These are phyloP conservation scores for Keithomyces neogunnii DNA, from an alignment of 2,329 filamentous ascomycete genomes.

Conservation along the genomic window DNA sequence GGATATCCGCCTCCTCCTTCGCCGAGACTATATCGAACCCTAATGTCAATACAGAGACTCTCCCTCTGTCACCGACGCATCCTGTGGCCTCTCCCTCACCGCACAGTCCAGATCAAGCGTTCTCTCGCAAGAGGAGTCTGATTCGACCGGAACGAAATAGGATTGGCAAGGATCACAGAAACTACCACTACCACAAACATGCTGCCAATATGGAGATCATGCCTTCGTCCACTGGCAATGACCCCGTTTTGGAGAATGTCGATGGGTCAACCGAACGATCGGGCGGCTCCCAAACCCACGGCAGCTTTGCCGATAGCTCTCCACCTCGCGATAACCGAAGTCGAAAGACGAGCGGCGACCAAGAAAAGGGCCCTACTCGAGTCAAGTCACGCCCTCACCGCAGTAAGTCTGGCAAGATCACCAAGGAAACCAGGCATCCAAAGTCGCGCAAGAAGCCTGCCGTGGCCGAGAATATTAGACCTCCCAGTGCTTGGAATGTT, in stretches of 20 bases:
- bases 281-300: slow-evolving; percentile 35
- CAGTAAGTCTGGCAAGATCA: slow-evolving; percentile 52
- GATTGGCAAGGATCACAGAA: slow-evolving; percentile 80
- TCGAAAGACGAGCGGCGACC: slow-evolving; percentile 22
- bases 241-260: slow-evolving; percentile 74
- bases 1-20: slow-evolving; percentile 49
- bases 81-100: slow-evolving; percentile 22
- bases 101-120: slow-evolving; percentile 22
- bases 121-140: slow-evolving; percentile 73
- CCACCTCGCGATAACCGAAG: slow-evolving; percentile 26
- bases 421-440: slow-evolving; percentile 16
- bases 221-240: slow-evolving; percentile 87
- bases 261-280: slow-evolving; percentile 54
- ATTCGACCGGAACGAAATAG: slow-evolving; percentile 82
- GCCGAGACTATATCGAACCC: slow-evolving; percentile 47
- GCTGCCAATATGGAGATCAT: slow-evolving; percentile 85
- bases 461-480: slow-evolving; percentile 57
- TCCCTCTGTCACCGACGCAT: slow-evolving; percentile 42
- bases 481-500: slow-evolving; percentile 86
- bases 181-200: slow-evolving; percentile 94
- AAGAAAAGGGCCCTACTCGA: slow-evolving; percentile 22
- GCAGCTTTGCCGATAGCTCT: slow-evolving; percentile 37
- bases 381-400: slow-evolving; percentile 28
- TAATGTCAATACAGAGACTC: slow-evolving; percentile 46
- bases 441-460: slow-evolving; percentile 39